Base-by-base conservation (phyloP, 768 basidiomycete genomes). In the Calocybe indica region DNA sequence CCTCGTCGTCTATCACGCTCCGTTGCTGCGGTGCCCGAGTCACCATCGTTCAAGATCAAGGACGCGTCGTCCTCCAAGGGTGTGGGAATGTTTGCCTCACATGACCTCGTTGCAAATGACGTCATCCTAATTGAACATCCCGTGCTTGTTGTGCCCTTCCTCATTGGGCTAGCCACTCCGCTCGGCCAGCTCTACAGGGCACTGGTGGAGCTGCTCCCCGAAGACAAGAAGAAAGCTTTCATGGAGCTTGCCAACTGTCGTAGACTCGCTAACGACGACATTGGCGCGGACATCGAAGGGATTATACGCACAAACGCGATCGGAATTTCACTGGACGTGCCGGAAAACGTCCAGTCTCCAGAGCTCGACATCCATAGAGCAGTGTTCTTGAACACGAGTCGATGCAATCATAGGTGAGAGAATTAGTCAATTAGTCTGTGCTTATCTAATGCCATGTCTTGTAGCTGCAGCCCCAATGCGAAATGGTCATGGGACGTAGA, bases 391-490 rank as follows among this genome's bases (percentile, higher is more conserved):
- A 57, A 64, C 37, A 57, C 62, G 1, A 67, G 68, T 40, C 52
- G 64, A 8, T 69, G 67, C 34, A 71, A 73, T 44, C 72, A 74
- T 50, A 72, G 71, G 72, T 72, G 41, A 42, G 41, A 42, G 39
- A 6, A 8, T n/a, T 13, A 43, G 37, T 3, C 34, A 35, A 15
- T 6, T 22, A 8, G 7, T 22, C 12, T 31, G 4, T 11, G 43
- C 13, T 6, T 14, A n/a, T 6, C 8, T 41, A 1, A 31, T 35
- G 8, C 29, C 4, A 22, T 22, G 22, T 22, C 32, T 5, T 14
- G 15, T 47, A 73, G 71, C 44, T 73, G 72, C 47, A 60, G 60
- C 1, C 71, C 71, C n/a, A 72, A 72, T 44, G 65, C 70, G 5
- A 55, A 47, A 15, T 67, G 63, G 63, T 54, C 60, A n/a, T 73